phyloP scores from a whole-genome alignment of 164 flowering plant genomes.

The Litsea cubeba region DNA sequence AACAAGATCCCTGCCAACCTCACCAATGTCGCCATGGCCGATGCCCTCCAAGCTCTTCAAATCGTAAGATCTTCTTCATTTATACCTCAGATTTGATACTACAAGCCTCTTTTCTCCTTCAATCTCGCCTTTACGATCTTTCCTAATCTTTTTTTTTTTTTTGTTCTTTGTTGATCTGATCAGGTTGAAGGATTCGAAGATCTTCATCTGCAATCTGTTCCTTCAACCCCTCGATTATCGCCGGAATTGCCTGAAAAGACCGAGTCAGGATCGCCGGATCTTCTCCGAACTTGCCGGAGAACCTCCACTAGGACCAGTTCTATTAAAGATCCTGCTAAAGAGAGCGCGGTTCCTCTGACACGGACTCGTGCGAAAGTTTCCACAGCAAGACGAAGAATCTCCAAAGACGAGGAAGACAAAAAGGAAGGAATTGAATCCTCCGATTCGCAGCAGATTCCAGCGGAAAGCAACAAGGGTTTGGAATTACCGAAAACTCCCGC shows the following conservation, averaged over 20 bases:
- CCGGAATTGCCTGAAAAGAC: background rate
- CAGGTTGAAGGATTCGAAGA: constrained; percentile 29
- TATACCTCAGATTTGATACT: background rate
- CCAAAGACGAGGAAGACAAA: constrained; percentile 9
- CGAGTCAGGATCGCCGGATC: constrained; percentile 2
- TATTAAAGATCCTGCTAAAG: constrained; percentile 1
- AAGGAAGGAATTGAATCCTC: background rate
- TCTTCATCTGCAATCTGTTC: background rate
- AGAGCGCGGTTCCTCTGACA: constrained; percentile 7
- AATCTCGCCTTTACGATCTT: background rate
- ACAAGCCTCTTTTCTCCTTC: too few relatives aligned
- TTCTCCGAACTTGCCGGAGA: constrained; percentile 12
- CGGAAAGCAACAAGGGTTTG: background rate
- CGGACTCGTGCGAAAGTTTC: constrained; percentile 12
- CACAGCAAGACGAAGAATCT: constrained; percentile 4
- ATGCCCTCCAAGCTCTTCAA: constrained; percentile 61
- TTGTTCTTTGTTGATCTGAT: background rate
- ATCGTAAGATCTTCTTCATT: constrained; percentile 29
- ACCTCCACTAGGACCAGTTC: constrained; percentile 8
- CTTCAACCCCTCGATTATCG: background rate
- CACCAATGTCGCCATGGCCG: constrained; percentile 95
- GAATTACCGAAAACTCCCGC: constrained; percentile 13
- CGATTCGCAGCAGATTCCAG: background rate
- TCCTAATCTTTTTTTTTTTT: background rate
- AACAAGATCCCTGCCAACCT: constrained; percentile 84